Conservation (phyloP, 106 monocot genomes). For the Dendrobium nobile region DNA sequence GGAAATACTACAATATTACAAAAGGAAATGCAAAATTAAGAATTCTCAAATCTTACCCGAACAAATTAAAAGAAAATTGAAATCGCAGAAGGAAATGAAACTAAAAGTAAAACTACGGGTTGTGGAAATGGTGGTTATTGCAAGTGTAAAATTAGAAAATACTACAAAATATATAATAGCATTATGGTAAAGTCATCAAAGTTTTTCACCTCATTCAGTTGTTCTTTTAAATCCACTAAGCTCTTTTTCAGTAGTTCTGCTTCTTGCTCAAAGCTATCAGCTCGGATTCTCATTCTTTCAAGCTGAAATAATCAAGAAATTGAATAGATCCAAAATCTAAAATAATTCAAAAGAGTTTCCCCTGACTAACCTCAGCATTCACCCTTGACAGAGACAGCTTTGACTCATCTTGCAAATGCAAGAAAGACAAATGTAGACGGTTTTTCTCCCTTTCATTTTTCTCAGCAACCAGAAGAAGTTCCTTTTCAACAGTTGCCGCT, state of each 20-base stretch:
- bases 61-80: background rate
- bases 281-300: conserved; percentile 10
- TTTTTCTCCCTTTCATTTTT: conserved; percentile 8
- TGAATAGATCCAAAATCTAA: background rate
- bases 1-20: background rate
- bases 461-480: background rate
- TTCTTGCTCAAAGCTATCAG: conserved; percentile 1
- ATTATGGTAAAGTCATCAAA: background rate
- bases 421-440: background rate
- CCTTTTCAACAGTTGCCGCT: conserved; percentile 2
- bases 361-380: conserved; percentile 4
- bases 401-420: conserved; percentile 4
- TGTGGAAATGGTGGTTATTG: background rate
- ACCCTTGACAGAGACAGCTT: background rate
- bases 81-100: background rate
- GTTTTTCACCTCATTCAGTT: conserved; percentile 2
- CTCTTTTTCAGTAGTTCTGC: conserved; percentile 6
- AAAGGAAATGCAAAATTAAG: background rate
- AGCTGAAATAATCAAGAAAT: background rate
- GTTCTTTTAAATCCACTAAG: conserved; percentile 5
- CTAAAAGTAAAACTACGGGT: background rate
- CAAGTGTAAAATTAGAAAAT: background rate
- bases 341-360: background rate
- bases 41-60: background rate
- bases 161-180: conserved; percentile 3